Base-by-base conservation (phyloP, 1,284 basidiomycete species). In the Takashimella koratensis region DNA sequence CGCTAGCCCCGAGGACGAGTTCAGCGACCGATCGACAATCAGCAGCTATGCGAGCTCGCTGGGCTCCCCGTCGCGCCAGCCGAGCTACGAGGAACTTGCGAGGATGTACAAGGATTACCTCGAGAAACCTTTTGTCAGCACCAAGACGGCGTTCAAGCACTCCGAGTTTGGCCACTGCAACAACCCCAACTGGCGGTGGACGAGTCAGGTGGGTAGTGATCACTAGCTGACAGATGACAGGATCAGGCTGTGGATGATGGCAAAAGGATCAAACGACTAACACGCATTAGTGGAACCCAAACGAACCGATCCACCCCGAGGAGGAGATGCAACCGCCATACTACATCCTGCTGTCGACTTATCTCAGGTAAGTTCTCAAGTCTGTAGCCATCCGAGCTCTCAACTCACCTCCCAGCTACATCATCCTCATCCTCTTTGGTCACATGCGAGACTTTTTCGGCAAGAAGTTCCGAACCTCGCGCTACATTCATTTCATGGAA, bases 381-480 rank as follows among this genome's bases (percentile, higher is more conserved):
- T 5, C 5, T 39, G 8, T 47, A 10, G 22, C 24, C 4, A 42
- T 43, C 10, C 27, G 20, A 21, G 25, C 22, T 11, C 21, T 51
- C 2, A 3, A 13, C 26, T 44, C n/a, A n/a, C n/a, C n/a, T n/a
- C n/a, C n/a, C n/a, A 87, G 86, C 76, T 94, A 93, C 76, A 80
- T 95, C 63, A 79, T 94, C 57, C 82, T 95, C 55, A 96, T 98
- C 65, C 80, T 85, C 59, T 78, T 97, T 48, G 95, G 96, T 3
- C 96, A 98, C 74, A 77, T 97, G 51, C 85, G 94, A 51, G 96
- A 99, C 77, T 99, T 95, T 72, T 77, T 97, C 60, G 96, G 95
- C 41, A 98, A 97, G 77, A 82, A 86, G 27, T 81, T 97, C 56
- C 79, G 83, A 62, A 82, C 87, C 10, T 74, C 81, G 22, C 79